Evolutionary conservation across 2,329 filamentous ascomycete species (phyloP).

Genomic region (Grosmannia serpens): DNA sequence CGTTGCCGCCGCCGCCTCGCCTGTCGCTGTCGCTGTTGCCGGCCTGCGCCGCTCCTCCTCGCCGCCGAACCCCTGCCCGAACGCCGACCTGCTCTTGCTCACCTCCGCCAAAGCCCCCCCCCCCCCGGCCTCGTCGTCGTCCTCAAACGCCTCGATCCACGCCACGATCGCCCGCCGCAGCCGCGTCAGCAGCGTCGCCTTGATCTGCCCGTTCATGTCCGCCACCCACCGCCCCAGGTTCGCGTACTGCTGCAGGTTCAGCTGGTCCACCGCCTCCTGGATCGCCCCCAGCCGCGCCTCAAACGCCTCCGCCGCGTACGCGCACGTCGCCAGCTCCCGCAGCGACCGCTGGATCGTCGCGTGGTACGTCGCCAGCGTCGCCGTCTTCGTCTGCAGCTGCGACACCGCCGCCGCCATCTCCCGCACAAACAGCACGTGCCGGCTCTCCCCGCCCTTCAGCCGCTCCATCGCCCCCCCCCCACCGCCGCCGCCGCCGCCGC

Average conservation of each 20-base stretch:
- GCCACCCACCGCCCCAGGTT: slow-evolving; percentile 88
- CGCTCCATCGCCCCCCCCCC: slow-evolving; percentile 32
- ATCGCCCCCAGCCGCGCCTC: slow-evolving; percentile 71
- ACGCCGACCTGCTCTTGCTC: slow-evolving; percentile 6
- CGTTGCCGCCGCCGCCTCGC: background rate
- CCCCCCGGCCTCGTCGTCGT: slow-evolving; percentile 33
- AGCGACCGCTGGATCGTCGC: slow-evolving; percentile 72
- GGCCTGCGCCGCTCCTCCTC: background rate
- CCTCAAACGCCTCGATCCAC: slow-evolving; percentile 81
- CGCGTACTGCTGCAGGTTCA: slow-evolving; percentile 92
- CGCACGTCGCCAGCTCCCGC: slow-evolving; percentile 70
- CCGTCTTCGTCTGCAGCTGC: slow-evolving; percentile 77
- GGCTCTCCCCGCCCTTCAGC: slow-evolving; percentile 62
- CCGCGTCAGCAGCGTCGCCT: slow-evolving; percentile 66
- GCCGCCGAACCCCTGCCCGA: background rate
- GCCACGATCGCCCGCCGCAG: slow-evolving; percentile 72
- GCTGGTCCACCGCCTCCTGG: slow-evolving; percentile 85
- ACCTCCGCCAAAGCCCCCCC: no score
- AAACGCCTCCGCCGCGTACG: slow-evolving; percentile 72
- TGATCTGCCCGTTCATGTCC: slow-evolving; percentile 75
- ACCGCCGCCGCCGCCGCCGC: no score
- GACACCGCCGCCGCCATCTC: slow-evolving; percentile 85
- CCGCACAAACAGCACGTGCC: slow-evolving; percentile 91
- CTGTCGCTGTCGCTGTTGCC: background rate
- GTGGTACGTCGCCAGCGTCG: slow-evolving; percentile 66